phyloP scores from a whole-genome alignment of 116 monocot species.

The Papilionanthe hybrid region DNA sequence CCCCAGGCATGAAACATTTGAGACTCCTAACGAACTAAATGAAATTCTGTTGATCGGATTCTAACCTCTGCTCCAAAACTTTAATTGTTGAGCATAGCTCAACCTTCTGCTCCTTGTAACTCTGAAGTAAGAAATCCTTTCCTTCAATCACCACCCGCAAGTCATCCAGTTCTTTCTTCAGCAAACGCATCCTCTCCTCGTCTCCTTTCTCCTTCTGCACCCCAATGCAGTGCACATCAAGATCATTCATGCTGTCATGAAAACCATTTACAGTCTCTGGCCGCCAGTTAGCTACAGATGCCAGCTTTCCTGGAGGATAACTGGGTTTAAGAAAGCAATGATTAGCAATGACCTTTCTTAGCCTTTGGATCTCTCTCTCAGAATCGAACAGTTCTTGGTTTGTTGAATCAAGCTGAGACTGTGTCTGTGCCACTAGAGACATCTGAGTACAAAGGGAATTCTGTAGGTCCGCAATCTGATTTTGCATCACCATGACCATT shows the following conservation, averaged over 20 bases:
- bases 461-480: constrained; percentile 65
- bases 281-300: constrained; percentile 23
- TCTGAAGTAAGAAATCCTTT: constrained; percentile 87
- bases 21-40: constrained; percentile 29
- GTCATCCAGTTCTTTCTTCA: constrained; percentile 69
- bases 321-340: constrained; percentile 42
- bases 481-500: constrained; percentile 95
- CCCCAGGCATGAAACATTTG: not conserved
- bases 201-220: constrained; percentile 39
- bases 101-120: constrained; percentile 85
- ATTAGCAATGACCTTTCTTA: constrained; percentile 69
- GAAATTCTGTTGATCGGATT: constrained; percentile 56
- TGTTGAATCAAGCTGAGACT: constrained; percentile 54
- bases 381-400: constrained; percentile 67
- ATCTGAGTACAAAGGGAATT: constrained; percentile 58
- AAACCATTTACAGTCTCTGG: constrained; percentile 42
- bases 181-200: constrained; percentile 37
- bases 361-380: constrained; percentile 66
- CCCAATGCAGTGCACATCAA: constrained; percentile 22
- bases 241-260: constrained; percentile 13
- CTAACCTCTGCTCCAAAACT: constrained; percentile 62
- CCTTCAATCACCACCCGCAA: constrained; percentile 84
- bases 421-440: constrained; percentile 44
- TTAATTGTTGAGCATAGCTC: constrained; percentile 68
- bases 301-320: constrained; percentile 28